Evolutionary conservation across 176 grass and related monocot genomes (phyloP).

Genomic region (Phragmites australis): DNA sequence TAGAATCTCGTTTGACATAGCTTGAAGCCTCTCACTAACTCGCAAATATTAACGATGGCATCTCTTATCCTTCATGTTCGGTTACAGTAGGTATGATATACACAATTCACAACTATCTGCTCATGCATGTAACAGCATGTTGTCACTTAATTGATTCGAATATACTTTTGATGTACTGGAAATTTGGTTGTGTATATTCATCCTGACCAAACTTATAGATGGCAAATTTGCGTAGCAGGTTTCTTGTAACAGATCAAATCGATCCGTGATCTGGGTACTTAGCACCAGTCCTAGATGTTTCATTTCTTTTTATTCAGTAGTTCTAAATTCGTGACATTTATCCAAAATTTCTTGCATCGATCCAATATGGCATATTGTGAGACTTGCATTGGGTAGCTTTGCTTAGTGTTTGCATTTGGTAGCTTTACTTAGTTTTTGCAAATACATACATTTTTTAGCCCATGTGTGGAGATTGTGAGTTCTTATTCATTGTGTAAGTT

Average conservation of each 20-base stretch:
- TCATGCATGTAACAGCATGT: not conserved
- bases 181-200: not conserved
- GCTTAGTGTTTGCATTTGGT: too few relatives aligned
- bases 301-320: too few relatives aligned
- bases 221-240: not conserved
- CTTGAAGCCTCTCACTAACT: not conserved
- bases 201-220: not conserved
- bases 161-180: not conserved
- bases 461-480: too few relatives aligned
- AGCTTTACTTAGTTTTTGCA: too few relatives aligned
- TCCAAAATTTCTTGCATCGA: too few relatives aligned
- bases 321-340: too few relatives aligned
- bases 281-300: not conserved
- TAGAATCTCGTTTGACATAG: not conserved
- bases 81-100: not conserved
- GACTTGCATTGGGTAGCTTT: too few relatives aligned
- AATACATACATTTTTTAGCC: too few relatives aligned
- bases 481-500: too few relatives aligned
- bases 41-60: not conserved
- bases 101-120: not conserved
- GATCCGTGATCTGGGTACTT: not conserved
- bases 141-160: slow-evolving; percentile 3
- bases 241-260: not conserved
- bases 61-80: not conserved
- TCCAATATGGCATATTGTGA: too few relatives aligned